Conservation (phyloP, 2,329 filamentous ascomycete species). For the Alternaria solani region DNA sequence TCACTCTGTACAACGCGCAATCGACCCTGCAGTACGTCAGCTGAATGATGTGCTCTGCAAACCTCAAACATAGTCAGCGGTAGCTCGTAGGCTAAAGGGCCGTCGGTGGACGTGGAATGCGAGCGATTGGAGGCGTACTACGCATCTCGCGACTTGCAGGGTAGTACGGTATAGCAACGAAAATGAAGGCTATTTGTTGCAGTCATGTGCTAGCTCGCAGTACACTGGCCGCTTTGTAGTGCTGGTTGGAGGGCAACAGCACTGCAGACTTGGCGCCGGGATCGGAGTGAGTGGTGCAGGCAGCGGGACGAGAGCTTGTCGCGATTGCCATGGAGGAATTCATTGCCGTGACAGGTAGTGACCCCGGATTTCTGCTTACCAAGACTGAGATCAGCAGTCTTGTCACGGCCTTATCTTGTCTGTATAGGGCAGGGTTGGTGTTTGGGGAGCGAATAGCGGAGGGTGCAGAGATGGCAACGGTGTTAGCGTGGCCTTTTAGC, state of each 20-base stretch:
- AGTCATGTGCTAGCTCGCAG: slow-evolving; percentile 3
- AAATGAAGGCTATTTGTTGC: too few relatives aligned
- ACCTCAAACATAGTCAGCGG: not conserved
- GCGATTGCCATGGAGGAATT: slow-evolving; percentile 12
- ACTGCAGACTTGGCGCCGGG: slow-evolving; percentile 5
- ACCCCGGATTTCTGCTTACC: slow-evolving; percentile 31
- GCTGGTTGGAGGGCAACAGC: slow-evolving; percentile 12
- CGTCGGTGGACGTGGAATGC: not conserved
- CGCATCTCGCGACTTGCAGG: too few relatives aligned
- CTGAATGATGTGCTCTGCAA: not conserved
- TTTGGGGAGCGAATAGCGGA: not conserved
- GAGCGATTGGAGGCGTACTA: not conserved
- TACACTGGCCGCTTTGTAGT: slow-evolving; percentile 4
- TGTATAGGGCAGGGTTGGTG: not conserved
- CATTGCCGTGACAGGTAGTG: slow-evolving; percentile 12
- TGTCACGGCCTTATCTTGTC: slow-evolving; percentile 17
- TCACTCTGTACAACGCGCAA: not conserved
- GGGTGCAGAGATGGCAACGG: not conserved
- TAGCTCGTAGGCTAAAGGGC: not conserved
- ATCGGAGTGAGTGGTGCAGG: slow-evolving; percentile 14
- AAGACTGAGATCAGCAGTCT: slow-evolving; percentile 26
- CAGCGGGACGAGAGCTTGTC: slow-evolving; percentile 22
- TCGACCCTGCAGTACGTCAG: slow-evolving; percentile 3
- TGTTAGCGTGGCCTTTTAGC: not conserved
- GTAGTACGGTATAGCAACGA: too few relatives aligned